Conservation (phyloP, 495 filamentous ascomycete species). For the Copromyces sp. region DNA sequence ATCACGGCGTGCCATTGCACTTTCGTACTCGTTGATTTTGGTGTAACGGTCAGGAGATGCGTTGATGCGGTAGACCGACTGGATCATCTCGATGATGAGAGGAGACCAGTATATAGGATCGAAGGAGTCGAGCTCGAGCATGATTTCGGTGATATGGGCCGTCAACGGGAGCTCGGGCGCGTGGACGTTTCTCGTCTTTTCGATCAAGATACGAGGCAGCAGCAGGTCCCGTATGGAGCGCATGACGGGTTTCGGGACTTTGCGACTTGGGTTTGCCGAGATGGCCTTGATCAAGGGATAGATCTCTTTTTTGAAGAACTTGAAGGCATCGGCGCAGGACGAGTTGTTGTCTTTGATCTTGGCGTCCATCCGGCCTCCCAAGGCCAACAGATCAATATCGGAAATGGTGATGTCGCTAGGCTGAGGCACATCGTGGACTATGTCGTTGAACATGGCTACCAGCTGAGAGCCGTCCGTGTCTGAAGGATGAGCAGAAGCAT, state of each 20-base stretch:
- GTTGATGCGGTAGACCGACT: conserved; percentile 21
- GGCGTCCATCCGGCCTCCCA: neutral
- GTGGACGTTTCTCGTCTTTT: conserved; percentile 26
- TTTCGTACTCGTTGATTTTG: conserved; percentile 15
- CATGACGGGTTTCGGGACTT: neutral
- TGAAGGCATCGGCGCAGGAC: conserved; percentile 21
- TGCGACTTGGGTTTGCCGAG: neutral
- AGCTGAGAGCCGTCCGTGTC: conserved; percentile 1
- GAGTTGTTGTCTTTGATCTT: neutral
- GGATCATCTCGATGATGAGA: conserved; percentile 24
- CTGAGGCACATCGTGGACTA: conserved; percentile 8
- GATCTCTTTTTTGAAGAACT: conserved; percentile 30
- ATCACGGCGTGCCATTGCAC: conserved; percentile 18
- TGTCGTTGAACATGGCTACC: conserved; percentile 11
- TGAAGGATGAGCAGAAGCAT: neutral
- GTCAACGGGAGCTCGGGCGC: conserved; percentile 25
- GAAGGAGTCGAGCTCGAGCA: conserved; percentile 22
- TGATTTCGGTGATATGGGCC: conserved; percentile 29
- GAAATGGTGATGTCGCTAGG: neutral
- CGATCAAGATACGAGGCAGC: conserved; percentile 4
- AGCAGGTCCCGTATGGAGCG: neutral
- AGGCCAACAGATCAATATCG: neutral
- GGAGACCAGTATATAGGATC: conserved; percentile 21
- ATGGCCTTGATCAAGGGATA: conserved; percentile 16
- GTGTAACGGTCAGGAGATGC: conserved; percentile 12